Percentiles rank a stretch among this genome's conserved stretches.
These are phyloP conservation scores for Vigna angularis DNA, from an alignment of 306 rosid genomes.

Conservation along the genomic window DNA sequence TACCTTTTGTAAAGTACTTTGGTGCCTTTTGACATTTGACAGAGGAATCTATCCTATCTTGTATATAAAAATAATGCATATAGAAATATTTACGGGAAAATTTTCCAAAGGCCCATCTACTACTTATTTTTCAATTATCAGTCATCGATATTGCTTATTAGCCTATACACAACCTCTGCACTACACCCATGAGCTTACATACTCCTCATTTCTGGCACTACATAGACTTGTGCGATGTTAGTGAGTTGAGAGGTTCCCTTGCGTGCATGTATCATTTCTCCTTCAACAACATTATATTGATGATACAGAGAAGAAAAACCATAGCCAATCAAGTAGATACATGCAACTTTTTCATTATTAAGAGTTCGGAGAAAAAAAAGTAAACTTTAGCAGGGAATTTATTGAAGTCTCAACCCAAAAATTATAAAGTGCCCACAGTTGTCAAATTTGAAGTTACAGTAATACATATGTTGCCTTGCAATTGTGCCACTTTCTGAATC, in stretches of 20 bases:
- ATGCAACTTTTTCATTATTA: not conserved
- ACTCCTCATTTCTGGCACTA: too few species aligned
- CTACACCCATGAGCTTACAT: too few species aligned
- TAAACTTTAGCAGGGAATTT: not conserved
- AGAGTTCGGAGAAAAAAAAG: not conserved
- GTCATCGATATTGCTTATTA: too few species aligned
- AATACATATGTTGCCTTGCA: slow-evolving; percentile 35
- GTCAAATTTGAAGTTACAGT: not conserved
- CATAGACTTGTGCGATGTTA: too few species aligned
- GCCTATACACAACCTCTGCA: too few species aligned
- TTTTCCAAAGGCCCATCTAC: too few species aligned
- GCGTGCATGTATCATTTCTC: not conserved
- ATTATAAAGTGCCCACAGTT: slow-evolving; percentile 28
- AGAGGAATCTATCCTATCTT: too few species aligned
- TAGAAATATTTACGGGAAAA: too few species aligned
- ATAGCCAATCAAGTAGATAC: not conserved
- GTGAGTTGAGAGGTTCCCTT: not conserved
- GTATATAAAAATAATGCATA: too few species aligned
- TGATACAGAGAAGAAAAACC: not conserved
- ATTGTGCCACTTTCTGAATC: not conserved
- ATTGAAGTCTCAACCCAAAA: slow-evolving; percentile 38
- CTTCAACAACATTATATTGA: not conserved
- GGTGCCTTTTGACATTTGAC: too few species aligned
- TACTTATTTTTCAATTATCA: too few species aligned
- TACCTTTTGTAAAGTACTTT: too few species aligned